Percentiles rank a stretch among this genome's conserved stretches.
These are phyloP conservation scores for Laguncularia racemosa DNA, from an alignment of 345 rosid genomes.

Conservation along the genomic window DNA sequence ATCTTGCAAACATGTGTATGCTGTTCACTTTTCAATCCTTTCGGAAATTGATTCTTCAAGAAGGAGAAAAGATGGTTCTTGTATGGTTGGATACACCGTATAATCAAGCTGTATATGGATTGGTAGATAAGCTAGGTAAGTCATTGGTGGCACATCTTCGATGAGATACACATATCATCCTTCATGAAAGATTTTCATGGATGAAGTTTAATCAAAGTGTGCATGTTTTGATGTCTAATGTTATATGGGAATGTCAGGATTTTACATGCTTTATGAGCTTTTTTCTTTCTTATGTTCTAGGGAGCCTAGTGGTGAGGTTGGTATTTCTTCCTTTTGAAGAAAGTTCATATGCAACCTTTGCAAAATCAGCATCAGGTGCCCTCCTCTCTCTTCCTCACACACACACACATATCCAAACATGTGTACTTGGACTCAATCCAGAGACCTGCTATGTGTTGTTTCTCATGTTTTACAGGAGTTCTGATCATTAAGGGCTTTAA, in stretches of 20 bases:
- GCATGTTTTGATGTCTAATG: no score
- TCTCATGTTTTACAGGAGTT: no score
- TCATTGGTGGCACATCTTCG: constrained; percentile 3
- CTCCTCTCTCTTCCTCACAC: constrained; percentile 19
- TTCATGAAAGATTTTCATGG: constrained; percentile 1
- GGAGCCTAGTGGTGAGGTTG: constrained; percentile 91
- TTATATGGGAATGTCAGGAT: no score
- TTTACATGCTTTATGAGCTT: neutral
- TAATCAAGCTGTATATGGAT: constrained; percentile 94
- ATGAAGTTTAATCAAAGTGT: neutral
- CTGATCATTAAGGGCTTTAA: no score
- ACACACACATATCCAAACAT: constrained; percentile 62
- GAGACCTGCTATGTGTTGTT: constrained; percentile 20
- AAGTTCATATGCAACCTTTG: constrained; percentile 88
- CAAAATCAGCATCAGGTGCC: constrained; percentile 72
- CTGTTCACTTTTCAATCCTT: constrained; percentile 82
- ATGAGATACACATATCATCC: constrained; percentile 1
- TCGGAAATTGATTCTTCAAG: constrained; percentile 85
- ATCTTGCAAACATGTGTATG: constrained; percentile 76
- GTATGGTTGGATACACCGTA: constrained; percentile 96
- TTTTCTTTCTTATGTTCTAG: constrained; percentile 24
- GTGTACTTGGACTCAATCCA: no score
- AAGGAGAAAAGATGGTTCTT: constrained; percentile 91
- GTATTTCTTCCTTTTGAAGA: constrained; percentile 96
- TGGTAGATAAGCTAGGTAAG: constrained; percentile 87